Conservation (phyloP, 2,329 filamentous ascomycete species). For the Spiromastix sp. region DNA sequence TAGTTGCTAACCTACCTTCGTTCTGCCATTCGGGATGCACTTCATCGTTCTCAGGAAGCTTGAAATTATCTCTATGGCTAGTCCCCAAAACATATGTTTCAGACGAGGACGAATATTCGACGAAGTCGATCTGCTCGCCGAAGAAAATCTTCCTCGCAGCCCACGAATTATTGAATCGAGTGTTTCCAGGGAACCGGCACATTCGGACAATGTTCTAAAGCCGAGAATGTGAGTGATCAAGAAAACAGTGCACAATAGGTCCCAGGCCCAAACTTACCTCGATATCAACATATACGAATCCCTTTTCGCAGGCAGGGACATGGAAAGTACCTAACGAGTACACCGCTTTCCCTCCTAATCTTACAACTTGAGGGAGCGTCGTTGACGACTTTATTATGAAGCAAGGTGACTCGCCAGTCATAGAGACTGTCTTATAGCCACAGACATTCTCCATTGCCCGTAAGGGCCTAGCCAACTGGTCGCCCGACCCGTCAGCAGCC, state of each 20-base stretch:
- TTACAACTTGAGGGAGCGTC: conserved; percentile 63
- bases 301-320: conserved; percentile 64
- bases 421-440: conserved; percentile 71
- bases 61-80: conserved; percentile 58
- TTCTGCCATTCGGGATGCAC: conserved; percentile 69
- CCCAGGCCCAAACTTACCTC: conserved; percentile 25
- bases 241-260: not conserved
- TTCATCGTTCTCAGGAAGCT: conserved; percentile 77
- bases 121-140: conserved; percentile 56
- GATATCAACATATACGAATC: conserved; percentile 72
- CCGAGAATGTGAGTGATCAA: not conserved
- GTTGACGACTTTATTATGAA: conserved; percentile 77
- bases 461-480: conserved; percentile 39
- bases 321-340: conserved; percentile 66
- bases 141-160: conserved; percentile 62
- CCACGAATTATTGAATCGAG: conserved; percentile 67
- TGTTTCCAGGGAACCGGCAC: conserved; percentile 57
- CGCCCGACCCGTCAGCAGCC: not conserved
- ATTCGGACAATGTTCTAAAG: conserved; percentile 58
- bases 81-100: conserved; percentile 69
- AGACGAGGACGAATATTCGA: conserved; percentile 67
- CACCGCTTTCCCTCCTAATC: conserved; percentile 57
- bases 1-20: conserved; percentile 41
- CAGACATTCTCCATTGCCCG: conserved; percentile 43
- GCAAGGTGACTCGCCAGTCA: conserved; percentile 67